Conservation (phyloP, 2,329 filamentous ascomycete genomes). For the Colletotrichum sp. region DNA sequence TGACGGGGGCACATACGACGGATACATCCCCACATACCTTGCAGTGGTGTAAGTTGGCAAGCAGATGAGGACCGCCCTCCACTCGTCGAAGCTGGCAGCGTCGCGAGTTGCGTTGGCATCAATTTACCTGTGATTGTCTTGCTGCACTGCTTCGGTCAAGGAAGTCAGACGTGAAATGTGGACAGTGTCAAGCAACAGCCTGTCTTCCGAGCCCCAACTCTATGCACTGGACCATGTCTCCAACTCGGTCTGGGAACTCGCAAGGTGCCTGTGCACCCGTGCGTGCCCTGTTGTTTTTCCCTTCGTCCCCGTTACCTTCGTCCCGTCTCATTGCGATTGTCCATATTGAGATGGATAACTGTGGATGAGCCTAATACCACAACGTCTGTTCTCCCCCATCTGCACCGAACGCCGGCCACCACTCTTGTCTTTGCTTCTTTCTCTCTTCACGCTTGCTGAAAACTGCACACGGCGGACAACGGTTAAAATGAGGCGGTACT, state of each 20-base stretch:
- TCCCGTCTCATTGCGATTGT: conserved; percentile 6
- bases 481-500: not conserved
- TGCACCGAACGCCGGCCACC: not conserved
- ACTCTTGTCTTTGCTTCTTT: not conserved
- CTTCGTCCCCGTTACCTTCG: not conserved
- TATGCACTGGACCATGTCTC: not conserved
- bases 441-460: not conserved
- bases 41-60: not conserved
- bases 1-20: not conserved
- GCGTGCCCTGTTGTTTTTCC: not conserved
- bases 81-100: not conserved
- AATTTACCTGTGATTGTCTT: not conserved
- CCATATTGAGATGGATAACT: conserved; percentile 12
- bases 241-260: not conserved
- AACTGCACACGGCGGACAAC: not conserved
- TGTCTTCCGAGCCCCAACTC: not conserved
- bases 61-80: not conserved
- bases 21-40: not conserved
- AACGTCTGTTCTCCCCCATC: not conserved
- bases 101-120: not conserved
- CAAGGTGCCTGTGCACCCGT: conserved; percentile 5
- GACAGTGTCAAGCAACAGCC: not conserved
- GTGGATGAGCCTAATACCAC: conserved; percentile 5
- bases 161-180: not conserved
- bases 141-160: not conserved